Percentiles rank a stretch among this genome's conserved stretches.
phyloP scores from a whole-genome alignment of 495 filamentous ascomycete species.

The Pseudevernia furfuracea region DNA sequence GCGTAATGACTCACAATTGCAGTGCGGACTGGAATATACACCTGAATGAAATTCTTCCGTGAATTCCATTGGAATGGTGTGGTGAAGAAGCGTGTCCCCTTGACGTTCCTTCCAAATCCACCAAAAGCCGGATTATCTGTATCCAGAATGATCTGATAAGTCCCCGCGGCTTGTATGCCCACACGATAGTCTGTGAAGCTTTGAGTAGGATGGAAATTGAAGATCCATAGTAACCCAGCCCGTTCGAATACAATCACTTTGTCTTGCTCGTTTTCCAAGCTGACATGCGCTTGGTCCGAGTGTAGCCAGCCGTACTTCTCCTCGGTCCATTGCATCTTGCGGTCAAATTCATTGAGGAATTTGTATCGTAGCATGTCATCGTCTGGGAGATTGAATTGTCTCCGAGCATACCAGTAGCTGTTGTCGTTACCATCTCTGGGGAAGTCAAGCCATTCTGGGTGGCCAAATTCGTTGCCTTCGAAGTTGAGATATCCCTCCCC shows the following conservation, averaged over 20 bases:
- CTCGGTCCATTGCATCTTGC: slow-evolving; percentile 79
- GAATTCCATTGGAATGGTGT: slow-evolving; percentile 84
- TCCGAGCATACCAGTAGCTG: slow-evolving; percentile 92
- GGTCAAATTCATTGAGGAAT: slow-evolving; percentile 92
- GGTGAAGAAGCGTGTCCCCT: slow-evolving; percentile 79
- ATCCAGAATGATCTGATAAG: slow-evolving; percentile 82
- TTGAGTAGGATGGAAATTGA: slow-evolving; percentile 86
- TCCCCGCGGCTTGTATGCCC: slow-evolving; percentile 74
- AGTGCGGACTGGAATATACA: slow-evolving; percentile 81
- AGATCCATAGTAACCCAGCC: slow-evolving; percentile 82
- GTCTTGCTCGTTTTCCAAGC: slow-evolving; percentile 86
- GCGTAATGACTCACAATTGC: slow-evolving; percentile 61
- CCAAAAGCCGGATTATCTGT: slow-evolving; percentile 72
- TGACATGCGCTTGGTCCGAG: slow-evolving; percentile 78
- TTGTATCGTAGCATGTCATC: slow-evolving; percentile 79
- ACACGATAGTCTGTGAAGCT: slow-evolving; percentile 92
- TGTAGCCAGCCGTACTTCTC: slow-evolving; percentile 90
- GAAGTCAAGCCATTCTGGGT: slow-evolving; percentile 99
- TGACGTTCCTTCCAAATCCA: slow-evolving; percentile 68
- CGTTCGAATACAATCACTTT: slow-evolving; percentile 96
- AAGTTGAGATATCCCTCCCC: slow-evolving; percentile 98
- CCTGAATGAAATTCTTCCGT: slow-evolving; percentile 78
- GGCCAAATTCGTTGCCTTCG: slow-evolving; percentile 97
- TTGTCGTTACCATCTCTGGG: slow-evolving; percentile 90
- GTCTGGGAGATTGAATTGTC: slow-evolving; percentile 88